Evolutionary conservation across 1,284 basidiomycete genomes (phyloP).

Genomic region (Cryptococcus hybrid): DNA sequence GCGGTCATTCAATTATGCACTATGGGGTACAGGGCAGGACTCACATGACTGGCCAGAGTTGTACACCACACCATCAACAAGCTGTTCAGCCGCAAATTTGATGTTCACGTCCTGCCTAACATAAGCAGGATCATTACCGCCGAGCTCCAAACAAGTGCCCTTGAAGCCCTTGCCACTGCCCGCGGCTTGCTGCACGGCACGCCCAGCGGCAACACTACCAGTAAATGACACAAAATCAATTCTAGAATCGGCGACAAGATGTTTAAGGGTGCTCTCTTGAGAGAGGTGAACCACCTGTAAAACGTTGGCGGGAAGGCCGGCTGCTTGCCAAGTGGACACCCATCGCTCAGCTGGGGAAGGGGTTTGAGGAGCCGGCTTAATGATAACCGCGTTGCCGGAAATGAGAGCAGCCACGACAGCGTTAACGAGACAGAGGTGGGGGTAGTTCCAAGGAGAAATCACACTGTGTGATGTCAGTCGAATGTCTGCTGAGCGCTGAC

Average conservation of each 20-base stretch:
- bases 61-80: conserved; percentile 94
- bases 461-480: conserved; percentile 31
- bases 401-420: conserved; percentile 84
- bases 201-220: conserved; percentile 65
- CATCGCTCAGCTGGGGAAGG: conserved; percentile 83
- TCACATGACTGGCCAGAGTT: conserved; percentile 85
- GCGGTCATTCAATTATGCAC: background rate
- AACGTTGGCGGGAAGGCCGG: conserved; percentile 73
- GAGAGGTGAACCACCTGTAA: conserved; percentile 79
- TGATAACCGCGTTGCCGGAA: conserved; percentile 78
- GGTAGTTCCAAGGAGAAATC: conserved; percentile 61
- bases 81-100: conserved; percentile 74
- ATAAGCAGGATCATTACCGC: conserved; percentile 77
- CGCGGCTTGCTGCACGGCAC: conserved; percentile 48
- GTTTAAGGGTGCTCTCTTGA: conserved; percentile 60
- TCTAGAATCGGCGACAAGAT: conserved; percentile 64
- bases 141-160: conserved; percentile 67
- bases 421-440: conserved; percentile 85
- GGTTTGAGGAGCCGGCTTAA: conserved; percentile 95
- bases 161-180: conserved; percentile 64
- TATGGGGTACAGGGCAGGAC: conserved; percentile 7
- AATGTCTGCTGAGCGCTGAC: background rate
- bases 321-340: conserved; percentile 62
- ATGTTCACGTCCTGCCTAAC: conserved; percentile 83
- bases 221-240: conserved; percentile 88